Base-by-base conservation (phyloP, 2,329 filamentous ascomycete genomes). In the Bipolaris cookei region DNA sequence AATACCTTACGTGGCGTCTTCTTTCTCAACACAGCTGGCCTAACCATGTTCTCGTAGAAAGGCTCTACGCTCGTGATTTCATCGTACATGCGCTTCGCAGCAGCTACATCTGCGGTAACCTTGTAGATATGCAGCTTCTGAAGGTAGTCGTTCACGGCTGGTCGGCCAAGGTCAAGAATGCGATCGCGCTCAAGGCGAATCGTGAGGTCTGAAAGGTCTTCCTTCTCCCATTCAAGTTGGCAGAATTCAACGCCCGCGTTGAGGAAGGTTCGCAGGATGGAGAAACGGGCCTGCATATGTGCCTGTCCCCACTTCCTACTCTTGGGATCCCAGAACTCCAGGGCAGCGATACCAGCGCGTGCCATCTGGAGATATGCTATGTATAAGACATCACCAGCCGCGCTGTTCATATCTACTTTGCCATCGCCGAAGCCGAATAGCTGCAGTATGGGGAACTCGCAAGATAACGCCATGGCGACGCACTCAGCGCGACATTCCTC, bases 261-360 rank as follows among this genome's bases (percentile, higher is more conserved):
- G 16, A 97, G 84, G 84, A 97, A 93, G 67, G 88, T 93, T 52
- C 86, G 87, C 38, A 97, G 81, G 69, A 97, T 97, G 49, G 89
- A 91, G 79, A 92, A 97, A 10, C 93, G 90, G 20, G 92, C 93
- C 78, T 96, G 92, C 78, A 92, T 96, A 74, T 97, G 92, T 18
- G 69, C 68, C 63, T 97, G 93, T 7, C 93, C 93, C 93, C 93
- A 97, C 80, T 96, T 97, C 64, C 88, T 83, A 67, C 85, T 88
- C 80, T 93, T 93, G 5, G 92, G 92, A 70, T 97, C 92, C 92
- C 92, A 98, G 83, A 95, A 92, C 75, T 98, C 94, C 20, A 98
- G 84, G 1, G 93, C 90, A 5, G 88, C 86, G 42, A 99, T 82
- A 59, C 95, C 95, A n/a, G 92, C 92, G 35, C 93, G 87, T 13